Evolutionary conservation across 768 basidiomycete species (phyloP).

Genomic region (Lactifluus piperatus): DNA sequence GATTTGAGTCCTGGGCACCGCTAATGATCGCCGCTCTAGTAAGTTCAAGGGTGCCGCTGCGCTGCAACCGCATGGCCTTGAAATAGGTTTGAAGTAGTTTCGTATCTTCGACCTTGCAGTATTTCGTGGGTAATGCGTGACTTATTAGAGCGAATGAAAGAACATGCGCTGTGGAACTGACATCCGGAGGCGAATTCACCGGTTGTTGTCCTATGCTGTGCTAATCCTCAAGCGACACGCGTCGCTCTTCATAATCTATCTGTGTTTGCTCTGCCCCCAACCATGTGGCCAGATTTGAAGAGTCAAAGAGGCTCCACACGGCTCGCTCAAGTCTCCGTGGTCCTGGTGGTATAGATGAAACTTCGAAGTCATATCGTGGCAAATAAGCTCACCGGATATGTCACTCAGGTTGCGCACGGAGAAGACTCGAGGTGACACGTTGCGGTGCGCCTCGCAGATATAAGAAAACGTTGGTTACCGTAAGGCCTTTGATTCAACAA

Average conservation of each 20-base stretch:
- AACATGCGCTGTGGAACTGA: neutral
- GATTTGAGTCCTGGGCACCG: neutral
- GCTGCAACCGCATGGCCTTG: neutral
- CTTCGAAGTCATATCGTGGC: neutral
- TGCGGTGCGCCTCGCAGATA: neutral
- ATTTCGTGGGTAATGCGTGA: neutral
- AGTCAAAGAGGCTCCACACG: neutral
- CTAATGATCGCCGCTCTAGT: neutral
- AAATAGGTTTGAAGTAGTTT: neutral
- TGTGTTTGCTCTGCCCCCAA: neutral
- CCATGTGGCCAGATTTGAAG: neutral
- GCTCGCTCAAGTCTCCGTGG: neutral
- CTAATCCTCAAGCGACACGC: neutral
- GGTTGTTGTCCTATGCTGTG: neutral
- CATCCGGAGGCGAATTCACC: neutral
- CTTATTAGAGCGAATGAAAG: neutral
- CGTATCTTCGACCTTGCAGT: neutral
- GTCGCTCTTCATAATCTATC: neutral
- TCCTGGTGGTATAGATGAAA: neutral
- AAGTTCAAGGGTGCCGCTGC: neutral
- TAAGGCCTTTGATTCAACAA: neutral
- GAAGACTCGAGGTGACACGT: neutral
- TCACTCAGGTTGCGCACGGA: neutral
- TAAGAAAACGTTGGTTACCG: neutral
- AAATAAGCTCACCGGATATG: neutral